Evolutionary conservation across 2,329 filamentous ascomycete species (phyloP), one percentile per base, ranked within the genome.

Genomic region (Phialophora macrospora): DNA sequence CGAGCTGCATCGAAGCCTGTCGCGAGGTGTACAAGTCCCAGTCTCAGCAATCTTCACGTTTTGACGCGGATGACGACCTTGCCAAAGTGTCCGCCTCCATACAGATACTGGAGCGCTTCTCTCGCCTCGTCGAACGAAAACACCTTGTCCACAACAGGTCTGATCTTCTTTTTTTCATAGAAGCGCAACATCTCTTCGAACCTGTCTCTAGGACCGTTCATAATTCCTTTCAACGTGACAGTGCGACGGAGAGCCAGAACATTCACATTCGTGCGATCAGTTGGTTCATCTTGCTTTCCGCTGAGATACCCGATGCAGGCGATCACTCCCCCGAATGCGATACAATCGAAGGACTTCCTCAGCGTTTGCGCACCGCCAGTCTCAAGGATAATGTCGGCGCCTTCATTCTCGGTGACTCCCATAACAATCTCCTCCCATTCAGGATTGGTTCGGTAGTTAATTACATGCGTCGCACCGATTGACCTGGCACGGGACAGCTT

Each of bases 141-240:
- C 0, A 76, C 70, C 1, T 65, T 72, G 66, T 81, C 78, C 26
- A 81, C 75, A 11, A 80, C 76, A 0, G 77, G 77, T 9, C 69
- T 72, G 24, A 80, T 73, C 57, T 72, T 63, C 20, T 76, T 74
- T 60, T 65, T 65, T 59, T 78, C 74, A 32, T 75, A 77, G 68
- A 78, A 79, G 17, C 52, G 48, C 7, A 70, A 38, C 74, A 78
- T 75, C 62, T 79, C 77, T 68, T 79, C 76, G 44, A 79, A 83
- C 48, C 82, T 77, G 67, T 86, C 84, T 68, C 81, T 82, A 0
- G 88, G 86, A 0, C 88, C 88, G 73, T 89, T 89, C 30, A 89
- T 71, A 6, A 90, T 83, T 0, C 88, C 83, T 73, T 84, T 85
- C 7, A 86, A 72, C 1, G 83, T 85, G 0, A 85, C 81, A 49